Base-by-base conservation (phyloP, 176 grass and related monocot genomes). In the Saccharum spontaneum region DNA sequence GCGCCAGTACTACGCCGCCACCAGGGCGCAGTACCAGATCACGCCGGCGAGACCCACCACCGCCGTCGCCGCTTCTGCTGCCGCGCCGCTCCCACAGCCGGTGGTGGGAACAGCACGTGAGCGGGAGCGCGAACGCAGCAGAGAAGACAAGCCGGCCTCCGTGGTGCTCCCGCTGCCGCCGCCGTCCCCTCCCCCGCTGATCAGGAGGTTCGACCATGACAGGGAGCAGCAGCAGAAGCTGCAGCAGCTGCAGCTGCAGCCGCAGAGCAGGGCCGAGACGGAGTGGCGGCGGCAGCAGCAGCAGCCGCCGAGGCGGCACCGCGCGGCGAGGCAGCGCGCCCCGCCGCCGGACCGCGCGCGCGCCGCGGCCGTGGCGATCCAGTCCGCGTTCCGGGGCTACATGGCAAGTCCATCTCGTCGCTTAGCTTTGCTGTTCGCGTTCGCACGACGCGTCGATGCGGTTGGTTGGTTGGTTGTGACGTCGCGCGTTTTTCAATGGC, bases 351-450 rank as follows among this genome's bases (percentile, higher is more conserved):
- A 80, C 50, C 68, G 81, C 73, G 89, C 89, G 15, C 85, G 82
- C 22, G 40, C 61, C 41, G 94, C 97, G 0, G 97, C 97, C 73
- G 72, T 91, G 37, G 83, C 69, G 30, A 99, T 99, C 74, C 97
- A 99, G 91, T 49, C 89, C 10, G 91, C 88, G 73, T 99, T 92
- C 83, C 90, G 97, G 20, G 90, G 91, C 30, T 94, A 91, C 80
- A 67, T 77, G 86, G 97, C 75, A 70, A 78, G 83, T 60, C 43
- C 43, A 73, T 49, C 30, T 46, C 14, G 10, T 11, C n/a, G 1
- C 18, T 4, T 46, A 31, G 8, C 12, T 49, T 9, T 23, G 1
- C 5, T 38, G 3, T 0, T n/a, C 10, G 36, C 15, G n/a, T 24
- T 61, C n/a, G 59, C 1, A 6, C 62, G 52, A 7, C 10, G 33